Evolutionary conservation across 2,329 filamentous ascomycete genomes (phyloP).

Genomic region (Colletotrichum scovillei): DNA sequence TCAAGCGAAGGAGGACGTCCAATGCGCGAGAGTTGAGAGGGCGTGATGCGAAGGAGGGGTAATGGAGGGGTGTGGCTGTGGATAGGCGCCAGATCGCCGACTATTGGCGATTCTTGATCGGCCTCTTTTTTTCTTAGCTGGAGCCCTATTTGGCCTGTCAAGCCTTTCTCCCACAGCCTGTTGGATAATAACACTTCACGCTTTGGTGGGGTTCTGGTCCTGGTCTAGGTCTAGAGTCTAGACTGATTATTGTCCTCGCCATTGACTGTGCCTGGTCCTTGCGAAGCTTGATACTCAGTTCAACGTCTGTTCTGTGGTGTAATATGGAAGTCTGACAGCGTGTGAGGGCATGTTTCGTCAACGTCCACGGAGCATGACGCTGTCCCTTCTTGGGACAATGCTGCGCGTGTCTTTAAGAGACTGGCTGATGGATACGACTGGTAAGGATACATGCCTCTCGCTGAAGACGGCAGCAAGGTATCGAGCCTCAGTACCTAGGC

Average conservation of each 20-base stretch:
- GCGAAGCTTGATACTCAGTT: not conserved
- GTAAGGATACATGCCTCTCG: constrained; percentile 3
- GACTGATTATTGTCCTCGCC: not conserved
- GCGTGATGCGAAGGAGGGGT: constrained; percentile 12
- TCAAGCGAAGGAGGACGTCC: not conserved
- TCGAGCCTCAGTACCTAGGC: not conserved
- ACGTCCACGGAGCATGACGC: not conserved
- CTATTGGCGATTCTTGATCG: constrained; percentile 3
- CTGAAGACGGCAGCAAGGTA: not conserved
- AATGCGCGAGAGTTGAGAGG: constrained; percentile 4
- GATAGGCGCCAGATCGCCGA: constrained; percentile 15
- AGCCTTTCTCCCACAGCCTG: not conserved
- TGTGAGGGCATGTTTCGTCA: not conserved
- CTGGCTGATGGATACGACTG: not conserved
- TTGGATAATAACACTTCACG: not conserved
- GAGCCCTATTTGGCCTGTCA: not conserved
- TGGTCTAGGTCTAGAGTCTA: not conserved
- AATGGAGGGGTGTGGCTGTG: constrained; percentile 1
- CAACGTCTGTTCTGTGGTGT: not conserved
- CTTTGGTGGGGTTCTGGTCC: not conserved
- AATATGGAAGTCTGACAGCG: not conserved
- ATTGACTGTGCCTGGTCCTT: not conserved
- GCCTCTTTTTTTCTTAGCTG: not conserved
- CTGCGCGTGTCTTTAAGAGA: constrained; percentile 2
- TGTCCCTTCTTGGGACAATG: not conserved